phyloP scores from a whole-genome alignment of 2,329 filamentous ascomycete genomes.

The Colletotrichum spaethianum region DNA sequence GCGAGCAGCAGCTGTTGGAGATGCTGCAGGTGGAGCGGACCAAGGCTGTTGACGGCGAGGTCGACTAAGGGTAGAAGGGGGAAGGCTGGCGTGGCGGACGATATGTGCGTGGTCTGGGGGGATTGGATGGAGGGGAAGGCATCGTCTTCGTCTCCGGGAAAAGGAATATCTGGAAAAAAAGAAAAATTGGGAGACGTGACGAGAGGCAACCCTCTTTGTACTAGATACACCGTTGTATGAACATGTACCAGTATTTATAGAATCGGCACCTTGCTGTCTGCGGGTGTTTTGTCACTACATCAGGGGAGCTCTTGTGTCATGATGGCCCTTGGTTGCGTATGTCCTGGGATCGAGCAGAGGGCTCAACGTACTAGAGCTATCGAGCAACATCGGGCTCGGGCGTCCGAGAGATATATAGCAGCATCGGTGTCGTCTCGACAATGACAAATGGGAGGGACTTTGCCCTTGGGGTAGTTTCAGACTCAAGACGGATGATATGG shows the following conservation, averaged over 20 bases:
- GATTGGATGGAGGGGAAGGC: not conserved
- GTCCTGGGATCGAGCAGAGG: not conserved
- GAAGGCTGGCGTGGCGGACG: not conserved
- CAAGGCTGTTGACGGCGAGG: constrained; percentile 18
- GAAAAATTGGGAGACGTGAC: not conserved
- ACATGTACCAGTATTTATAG: constrained; percentile 24
- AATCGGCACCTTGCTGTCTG: not conserved
- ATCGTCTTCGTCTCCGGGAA: not conserved
- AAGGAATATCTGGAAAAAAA: not conserved
- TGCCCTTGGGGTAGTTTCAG: no score
- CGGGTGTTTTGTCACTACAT: constrained; percentile 2
- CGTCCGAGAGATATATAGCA: not conserved
- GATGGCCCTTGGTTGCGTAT: not conserved
- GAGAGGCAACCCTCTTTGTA: constrained; percentile 1
- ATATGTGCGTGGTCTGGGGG: not conserved
- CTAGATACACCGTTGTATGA: constrained; percentile 21
- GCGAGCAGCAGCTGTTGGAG: constrained; percentile 54
- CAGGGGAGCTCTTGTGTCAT: not conserved
- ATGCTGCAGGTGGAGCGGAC: constrained; percentile 43
- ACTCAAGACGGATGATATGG: no score
- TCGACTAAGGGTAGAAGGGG: not conserved
- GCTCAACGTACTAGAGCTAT: not conserved
- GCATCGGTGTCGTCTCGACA: no score
- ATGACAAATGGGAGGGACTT: no score
- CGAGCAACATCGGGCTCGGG: not conserved